Conservation (phyloP, 2,329 filamentous ascomycete genomes). For the Aureobasidium sp. region DNA sequence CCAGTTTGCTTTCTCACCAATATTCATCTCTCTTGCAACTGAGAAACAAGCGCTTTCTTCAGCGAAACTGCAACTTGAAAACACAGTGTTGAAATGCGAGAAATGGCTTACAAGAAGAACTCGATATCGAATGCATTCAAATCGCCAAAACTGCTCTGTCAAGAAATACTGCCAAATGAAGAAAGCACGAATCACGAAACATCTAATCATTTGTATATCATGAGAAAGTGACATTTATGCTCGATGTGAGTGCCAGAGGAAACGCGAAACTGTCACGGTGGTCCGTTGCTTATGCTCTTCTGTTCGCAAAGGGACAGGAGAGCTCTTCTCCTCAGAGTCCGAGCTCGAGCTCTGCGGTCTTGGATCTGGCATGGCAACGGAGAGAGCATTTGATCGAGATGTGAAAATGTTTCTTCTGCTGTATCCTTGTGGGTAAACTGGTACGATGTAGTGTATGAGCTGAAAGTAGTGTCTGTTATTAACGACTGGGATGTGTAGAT, state of each 20-base stretch:
- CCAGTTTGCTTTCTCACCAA: background rate
- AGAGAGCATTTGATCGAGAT: background rate
- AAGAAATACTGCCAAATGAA: background rate
- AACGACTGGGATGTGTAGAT: too few species aligned
- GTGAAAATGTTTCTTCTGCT: background rate
- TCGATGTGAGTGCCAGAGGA: background rate
- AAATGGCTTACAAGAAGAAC: too few species aligned
- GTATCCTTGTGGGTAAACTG: background rate
- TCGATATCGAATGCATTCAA: background rate
- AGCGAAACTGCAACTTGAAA: background rate
- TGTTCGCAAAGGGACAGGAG: background rate
- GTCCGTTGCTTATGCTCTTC: background rate
- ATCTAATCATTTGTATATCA: too few species aligned
- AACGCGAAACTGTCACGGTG: conserved; percentile 9
- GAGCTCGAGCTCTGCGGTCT: background rate
- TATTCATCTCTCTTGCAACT: background rate
- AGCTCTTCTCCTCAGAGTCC: background rate
- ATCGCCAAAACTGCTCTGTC: too few species aligned
- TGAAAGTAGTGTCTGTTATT: background rate
- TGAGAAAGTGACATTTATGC: too few species aligned
- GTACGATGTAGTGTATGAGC: background rate
- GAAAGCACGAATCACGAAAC: too few species aligned
- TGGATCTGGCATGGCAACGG: background rate
- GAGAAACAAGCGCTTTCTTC: background rate
- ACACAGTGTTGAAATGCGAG: background rate